Conservation (phyloP, 257 asterid genomes). For the Capsicum chinense region DNA sequence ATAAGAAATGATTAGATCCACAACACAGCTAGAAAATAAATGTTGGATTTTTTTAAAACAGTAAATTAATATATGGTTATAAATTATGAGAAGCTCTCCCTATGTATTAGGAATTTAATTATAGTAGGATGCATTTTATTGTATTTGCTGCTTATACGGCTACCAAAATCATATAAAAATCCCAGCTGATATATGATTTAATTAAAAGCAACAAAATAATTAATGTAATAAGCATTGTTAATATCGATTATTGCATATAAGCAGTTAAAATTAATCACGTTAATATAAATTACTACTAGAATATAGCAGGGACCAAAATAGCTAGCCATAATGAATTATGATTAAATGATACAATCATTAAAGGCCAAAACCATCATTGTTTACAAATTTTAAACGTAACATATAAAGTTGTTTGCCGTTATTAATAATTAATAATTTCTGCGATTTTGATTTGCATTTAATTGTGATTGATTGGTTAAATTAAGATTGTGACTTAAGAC, state of each 20-base stretch:
- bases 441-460: not conserved
- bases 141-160: slow-evolving; percentile 6
- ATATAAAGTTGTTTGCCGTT: not conserved
- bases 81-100: not conserved
- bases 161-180: not conserved
- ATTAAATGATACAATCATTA: slow-evolving; percentile 41
- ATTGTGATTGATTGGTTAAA: not conserved
- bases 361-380: slow-evolving; percentile 27
- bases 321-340: slow-evolving; percentile 41
- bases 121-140: not conserved
- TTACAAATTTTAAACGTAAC: slow-evolving; percentile 16
- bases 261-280: not conserved
- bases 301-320: slow-evolving; percentile 31
- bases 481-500: not conserved
- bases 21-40: not conserved
- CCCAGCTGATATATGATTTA: not conserved
- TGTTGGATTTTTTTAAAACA: not conserved
- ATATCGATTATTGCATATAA: slow-evolving; percentile 10
- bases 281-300: not conserved
- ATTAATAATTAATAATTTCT: not conserved
- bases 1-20: not conserved
- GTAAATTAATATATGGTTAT: not conserved
- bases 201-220: not conserved
- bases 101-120: not conserved
- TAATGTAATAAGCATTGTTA: not conserved